Conservation (phyloP, 805 yeast species). For the Schwanniomyces vanrijiae region DNA sequence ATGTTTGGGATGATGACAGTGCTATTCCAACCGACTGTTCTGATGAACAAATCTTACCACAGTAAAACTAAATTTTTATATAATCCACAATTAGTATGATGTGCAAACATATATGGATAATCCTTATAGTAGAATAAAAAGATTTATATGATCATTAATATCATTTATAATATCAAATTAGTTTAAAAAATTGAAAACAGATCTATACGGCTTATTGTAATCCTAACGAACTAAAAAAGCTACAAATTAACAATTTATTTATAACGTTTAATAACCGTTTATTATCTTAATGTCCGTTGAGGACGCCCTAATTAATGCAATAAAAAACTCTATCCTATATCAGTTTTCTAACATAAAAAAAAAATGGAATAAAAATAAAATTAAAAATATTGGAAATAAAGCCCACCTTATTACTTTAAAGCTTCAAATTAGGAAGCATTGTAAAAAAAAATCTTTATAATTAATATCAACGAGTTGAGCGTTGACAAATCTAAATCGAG, state of each 20-base stretch:
- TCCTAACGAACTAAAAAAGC: too few relatives aligned
- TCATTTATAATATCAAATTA: too few relatives aligned
- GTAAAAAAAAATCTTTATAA: constrained; percentile 11
- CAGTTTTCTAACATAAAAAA: constrained; percentile 9
- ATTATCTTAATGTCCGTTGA: constrained; percentile 45
- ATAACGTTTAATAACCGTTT: constrained; percentile 13
- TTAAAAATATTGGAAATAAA: constrained; percentile 17
- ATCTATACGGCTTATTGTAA: too few relatives aligned
- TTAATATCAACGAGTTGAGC: constrained; percentile 48
- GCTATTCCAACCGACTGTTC: constrained; percentile 1
- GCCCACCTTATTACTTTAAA: constrained; percentile 8
- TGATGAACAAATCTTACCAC: constrained; percentile 9
- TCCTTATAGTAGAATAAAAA: neutral
- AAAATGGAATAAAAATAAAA: constrained; percentile 17
- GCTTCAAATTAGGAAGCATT: neutral
- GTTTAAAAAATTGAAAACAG: too few relatives aligned
- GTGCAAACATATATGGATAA: neutral
- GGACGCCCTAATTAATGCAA: constrained; percentile 50
- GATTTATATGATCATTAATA: too few relatives aligned
- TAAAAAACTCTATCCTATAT: constrained; percentile 35
- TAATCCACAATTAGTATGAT: neutral
- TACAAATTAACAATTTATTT: neutral
- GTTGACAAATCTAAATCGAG: constrained; percentile 31
- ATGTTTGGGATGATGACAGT: neutral
- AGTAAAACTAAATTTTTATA: neutral